Percentiles rank a stretch among this genome's conserved stretches.
Evolutionary conservation across 352 stramenopile genomes (phyloP).

Genomic region (Elongisporangium anandrum): DNA sequence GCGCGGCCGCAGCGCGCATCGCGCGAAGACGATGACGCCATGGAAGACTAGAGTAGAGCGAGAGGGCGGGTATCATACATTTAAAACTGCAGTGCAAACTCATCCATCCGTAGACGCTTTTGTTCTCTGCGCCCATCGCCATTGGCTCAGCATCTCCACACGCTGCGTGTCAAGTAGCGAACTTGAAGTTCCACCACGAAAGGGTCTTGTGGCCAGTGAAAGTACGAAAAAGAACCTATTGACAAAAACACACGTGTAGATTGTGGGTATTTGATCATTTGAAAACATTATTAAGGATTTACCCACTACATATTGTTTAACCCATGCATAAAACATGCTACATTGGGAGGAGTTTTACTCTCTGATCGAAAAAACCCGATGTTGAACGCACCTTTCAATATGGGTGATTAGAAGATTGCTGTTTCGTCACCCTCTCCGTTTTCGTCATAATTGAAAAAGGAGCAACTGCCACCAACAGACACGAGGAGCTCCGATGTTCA

Average conservation of each 20-base stretch:
- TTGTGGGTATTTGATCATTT: too few relatives aligned
- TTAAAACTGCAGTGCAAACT: background rate
- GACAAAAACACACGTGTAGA: background rate
- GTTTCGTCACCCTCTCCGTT: background rate
- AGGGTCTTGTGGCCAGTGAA: background rate
- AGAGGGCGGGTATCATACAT: background rate
- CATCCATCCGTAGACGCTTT: background rate
- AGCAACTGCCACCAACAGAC: background rate
- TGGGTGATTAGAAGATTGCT: background rate
- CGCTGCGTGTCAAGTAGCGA: background rate
- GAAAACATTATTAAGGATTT: too few relatives aligned
- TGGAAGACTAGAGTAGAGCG: conserved; percentile 3
- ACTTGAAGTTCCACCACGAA: background rate
- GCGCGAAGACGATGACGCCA: conserved; percentile 26
- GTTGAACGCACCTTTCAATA: background rate
- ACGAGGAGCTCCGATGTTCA: background rate
- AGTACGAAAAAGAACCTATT: background rate
- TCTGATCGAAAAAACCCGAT: background rate
- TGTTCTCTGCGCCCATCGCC: background rate
- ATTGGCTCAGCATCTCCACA: background rate
- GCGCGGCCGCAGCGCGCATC: conserved; percentile 26
- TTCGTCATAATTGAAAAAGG: background rate
- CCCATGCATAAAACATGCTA: too few relatives aligned
- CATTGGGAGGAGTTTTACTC: too few relatives aligned
- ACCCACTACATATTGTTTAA: too few relatives aligned